These are phyloP conservation scores for Plasmodium fragile DNA, from an alignment of 169 alveolate genomes.

Conservation along the genomic window DNA sequence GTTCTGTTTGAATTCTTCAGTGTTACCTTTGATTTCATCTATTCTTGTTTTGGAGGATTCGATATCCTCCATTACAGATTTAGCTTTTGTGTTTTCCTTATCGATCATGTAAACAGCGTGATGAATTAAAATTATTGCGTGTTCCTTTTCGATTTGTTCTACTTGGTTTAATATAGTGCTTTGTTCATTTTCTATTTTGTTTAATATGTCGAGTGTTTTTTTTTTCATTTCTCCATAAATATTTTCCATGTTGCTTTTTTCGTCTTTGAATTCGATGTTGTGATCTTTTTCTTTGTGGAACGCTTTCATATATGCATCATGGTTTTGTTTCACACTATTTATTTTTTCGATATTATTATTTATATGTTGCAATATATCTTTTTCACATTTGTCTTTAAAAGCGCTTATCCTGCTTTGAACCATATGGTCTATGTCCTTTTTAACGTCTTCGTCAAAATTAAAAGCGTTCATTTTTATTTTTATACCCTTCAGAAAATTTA, in stretches of 20 bases:
- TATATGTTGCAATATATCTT: not conserved
- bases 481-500: not conserved
- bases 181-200: not conserved
- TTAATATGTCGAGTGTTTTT: not conserved
- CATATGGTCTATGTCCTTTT: not conserved
- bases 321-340: not conserved
- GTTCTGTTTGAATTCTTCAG: not conserved
- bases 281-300: not conserved
- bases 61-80: not conserved
- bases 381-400: not conserved
- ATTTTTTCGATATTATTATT: too few relatives aligned
- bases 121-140: conserved; percentile 2
- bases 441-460: not conserved
- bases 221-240: not conserved
- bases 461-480: not conserved
- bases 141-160: not conserved
- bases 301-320: not conserved
- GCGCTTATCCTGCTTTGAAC: not conserved
- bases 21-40: not conserved
- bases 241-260: not conserved
- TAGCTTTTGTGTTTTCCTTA: not conserved
- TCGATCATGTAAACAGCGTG: not conserved
- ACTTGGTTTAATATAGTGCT: not conserved
- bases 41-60: not conserved
- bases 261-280: not conserved